Percentiles rank a stretch among this genome's conserved stretches.
These are phyloP conservation scores for Diaporthe vaccinii DNA, from an alignment of 2,329 filamentous ascomycete genomes.

Conservation along the genomic window DNA sequence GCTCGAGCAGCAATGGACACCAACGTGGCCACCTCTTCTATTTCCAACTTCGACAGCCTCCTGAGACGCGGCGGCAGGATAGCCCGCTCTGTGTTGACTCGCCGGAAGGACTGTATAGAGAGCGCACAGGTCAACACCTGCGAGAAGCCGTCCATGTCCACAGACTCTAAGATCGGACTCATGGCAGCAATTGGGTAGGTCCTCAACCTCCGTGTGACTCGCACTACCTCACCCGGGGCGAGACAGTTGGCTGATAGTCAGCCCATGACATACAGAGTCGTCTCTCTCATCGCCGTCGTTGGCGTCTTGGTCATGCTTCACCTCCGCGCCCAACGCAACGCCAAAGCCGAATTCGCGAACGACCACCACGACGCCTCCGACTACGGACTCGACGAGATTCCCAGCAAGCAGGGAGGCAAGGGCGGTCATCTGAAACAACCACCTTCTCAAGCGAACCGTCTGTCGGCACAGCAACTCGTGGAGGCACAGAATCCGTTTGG, in stretches of 20 bases:
- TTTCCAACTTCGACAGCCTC: conserved; percentile 18
- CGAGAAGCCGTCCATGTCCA: conserved; percentile 39
- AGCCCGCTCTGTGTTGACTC: conserved; percentile 35
- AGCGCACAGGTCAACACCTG: conserved; percentile 36
- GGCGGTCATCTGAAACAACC: background rate
- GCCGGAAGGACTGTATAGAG: conserved; percentile 28
- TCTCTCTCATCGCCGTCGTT: conserved; percentile 33
- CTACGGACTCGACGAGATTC: conserved; percentile 57
- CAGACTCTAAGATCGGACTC: conserved; percentile 35
- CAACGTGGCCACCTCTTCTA: conserved; percentile 3
- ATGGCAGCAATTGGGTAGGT: conserved; percentile 39
- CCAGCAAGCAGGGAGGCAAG: conserved; percentile 26
- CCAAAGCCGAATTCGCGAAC: conserved; percentile 45
- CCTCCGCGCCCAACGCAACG: conserved; percentile 36
- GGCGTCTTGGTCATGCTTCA: conserved; percentile 37
- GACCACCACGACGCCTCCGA: conserved; percentile 50
- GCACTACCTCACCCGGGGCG: background rate
- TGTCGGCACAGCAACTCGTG: conserved; percentile 37
- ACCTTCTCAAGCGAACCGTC: conserved; percentile 14
- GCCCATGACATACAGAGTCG: conserved; percentile 22
- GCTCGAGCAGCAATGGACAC: conserved; percentile 25
- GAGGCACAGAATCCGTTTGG: conserved; percentile 39
- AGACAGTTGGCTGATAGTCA: background rate
- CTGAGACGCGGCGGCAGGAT: conserved; percentile 33
- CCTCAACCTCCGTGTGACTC: background rate